These are phyloP conservation scores for Starmera quercuum DNA, from an alignment of 805 yeast species.

Conservation along the genomic window DNA sequence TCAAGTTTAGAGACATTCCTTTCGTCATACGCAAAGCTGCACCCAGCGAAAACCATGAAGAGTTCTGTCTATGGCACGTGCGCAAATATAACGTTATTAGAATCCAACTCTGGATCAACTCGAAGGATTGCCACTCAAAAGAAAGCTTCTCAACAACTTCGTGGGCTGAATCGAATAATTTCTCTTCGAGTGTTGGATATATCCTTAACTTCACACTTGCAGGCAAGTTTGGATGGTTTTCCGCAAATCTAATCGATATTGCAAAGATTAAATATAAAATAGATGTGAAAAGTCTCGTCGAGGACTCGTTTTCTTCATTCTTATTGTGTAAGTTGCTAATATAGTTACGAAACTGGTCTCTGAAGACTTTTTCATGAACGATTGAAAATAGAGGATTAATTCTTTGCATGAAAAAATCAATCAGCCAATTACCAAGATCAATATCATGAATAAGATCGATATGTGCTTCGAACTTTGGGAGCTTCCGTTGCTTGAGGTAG, in stretches of 20 bases:
- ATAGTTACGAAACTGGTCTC: constrained; percentile 35
- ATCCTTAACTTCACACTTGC: constrained; percentile 9
- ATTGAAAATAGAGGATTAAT: constrained; percentile 48
- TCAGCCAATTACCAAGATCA: constrained; percentile 24
- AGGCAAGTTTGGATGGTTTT: constrained; percentile 20
- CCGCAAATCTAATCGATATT: constrained; percentile 42
- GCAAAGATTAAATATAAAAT: constrained; percentile 42
- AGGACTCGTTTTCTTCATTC: constrained; percentile 19
- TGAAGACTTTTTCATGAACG: constrained; percentile 44
- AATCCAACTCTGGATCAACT: constrained; percentile 44
- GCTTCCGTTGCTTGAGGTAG: constrained; percentile 31
- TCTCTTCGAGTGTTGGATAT: constrained; percentile 28
- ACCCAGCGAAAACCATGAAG: constrained; percentile 34
- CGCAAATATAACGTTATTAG: constrained; percentile 36
- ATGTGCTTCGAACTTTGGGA: constrained; percentile 19
- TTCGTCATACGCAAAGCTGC: constrained; percentile 34
- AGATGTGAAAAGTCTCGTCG: constrained; percentile 43
- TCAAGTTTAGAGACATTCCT: constrained; percentile 35
- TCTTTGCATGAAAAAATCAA: constrained; percentile 35
- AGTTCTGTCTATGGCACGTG: constrained; percentile 34
- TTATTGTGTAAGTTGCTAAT: constrained; percentile 18
- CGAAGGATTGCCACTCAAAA: constrained; percentile 46
- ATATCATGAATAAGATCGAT: constrained; percentile 15
- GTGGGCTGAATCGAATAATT: constrained; percentile 32
- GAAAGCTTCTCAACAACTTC: constrained; percentile 30